phyloP scores from a whole-genome alignment of 192 early-diverging fungal species.

The Gonapodya sp. region DNA sequence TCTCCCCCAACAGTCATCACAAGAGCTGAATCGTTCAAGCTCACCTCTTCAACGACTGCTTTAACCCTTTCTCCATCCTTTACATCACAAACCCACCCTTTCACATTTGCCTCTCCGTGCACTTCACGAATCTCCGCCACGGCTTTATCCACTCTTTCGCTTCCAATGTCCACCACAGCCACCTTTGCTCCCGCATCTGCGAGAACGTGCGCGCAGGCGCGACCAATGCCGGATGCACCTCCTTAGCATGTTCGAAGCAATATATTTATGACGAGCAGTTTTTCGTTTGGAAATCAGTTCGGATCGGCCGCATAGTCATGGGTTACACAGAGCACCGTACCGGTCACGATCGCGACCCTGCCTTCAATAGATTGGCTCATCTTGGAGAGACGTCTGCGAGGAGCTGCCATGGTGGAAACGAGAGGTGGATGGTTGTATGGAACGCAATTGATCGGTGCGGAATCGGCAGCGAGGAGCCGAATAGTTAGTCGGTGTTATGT shows the following conservation, averaged over 20 bases:
- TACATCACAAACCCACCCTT: slow-evolving; percentile 1
- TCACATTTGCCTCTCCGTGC: background rate
- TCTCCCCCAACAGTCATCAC: background rate
- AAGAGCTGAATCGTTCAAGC: background rate
- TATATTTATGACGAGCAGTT: background rate
- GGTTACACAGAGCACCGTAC: no score
- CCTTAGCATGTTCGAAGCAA: background rate
- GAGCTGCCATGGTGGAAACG: background rate
- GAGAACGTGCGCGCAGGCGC: background rate
- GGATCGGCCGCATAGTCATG: no score
- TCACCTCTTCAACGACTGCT: background rate
- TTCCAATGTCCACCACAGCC: slow-evolving; percentile 3
- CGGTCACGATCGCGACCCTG: slow-evolving; percentile 3
- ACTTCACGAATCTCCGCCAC: background rate
- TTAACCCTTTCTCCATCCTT: background rate
- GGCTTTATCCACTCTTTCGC: background rate
- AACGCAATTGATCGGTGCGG: no score
- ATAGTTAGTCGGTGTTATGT: no score
- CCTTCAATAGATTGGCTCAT: background rate
- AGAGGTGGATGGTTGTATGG: no score
- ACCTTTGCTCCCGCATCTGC: background rate
- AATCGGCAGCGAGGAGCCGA: no score
- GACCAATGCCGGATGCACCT: background rate
- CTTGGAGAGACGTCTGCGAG: background rate
- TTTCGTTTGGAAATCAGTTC: no score